These are phyloP conservation scores for Elsinoe perseae DNA, from an alignment of 2,329 filamentous ascomycete species.

Conservation along the genomic window DNA sequence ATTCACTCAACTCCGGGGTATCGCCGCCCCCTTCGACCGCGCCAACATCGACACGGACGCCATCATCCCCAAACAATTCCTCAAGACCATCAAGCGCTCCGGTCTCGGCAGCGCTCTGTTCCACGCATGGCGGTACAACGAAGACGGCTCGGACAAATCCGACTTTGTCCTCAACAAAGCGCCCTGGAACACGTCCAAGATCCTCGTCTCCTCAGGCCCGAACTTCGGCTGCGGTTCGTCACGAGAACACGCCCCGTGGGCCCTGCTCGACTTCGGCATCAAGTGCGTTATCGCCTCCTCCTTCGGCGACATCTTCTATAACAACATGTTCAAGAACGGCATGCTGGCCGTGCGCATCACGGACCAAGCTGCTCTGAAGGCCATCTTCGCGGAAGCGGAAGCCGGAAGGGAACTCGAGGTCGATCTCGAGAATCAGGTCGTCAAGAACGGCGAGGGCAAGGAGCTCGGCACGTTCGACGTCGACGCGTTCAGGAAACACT, in stretches of 20 bases:
- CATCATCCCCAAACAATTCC: conserved; percentile 98
- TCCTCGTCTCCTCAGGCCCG: conserved; percentile 79
- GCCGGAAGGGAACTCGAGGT: conserved; percentile 81
- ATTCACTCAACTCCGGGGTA: conserved; percentile 76
- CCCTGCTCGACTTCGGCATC: conserved; percentile 92
- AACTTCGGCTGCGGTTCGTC: conserved; percentile 95
- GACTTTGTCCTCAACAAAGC: conserved; percentile 86
- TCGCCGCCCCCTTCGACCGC: conserved; percentile 78
- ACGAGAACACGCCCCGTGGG: conserved; percentile 95
- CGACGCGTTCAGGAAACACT: conserved; percentile 91
- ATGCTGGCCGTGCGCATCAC: conserved; percentile 82
- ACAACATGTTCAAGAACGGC: conserved; percentile 99
- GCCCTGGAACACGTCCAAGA: conserved; percentile 75
- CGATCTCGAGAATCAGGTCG: conserved; percentile 74
- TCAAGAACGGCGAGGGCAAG: conserved; percentile 67
- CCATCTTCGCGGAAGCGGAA: conserved; percentile 67
- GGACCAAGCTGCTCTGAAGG: conserved; percentile 57
- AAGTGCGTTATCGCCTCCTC: conserved; percentile 86
- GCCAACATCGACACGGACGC: conserved; percentile 97
- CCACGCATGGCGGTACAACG: conserved; percentile 70
- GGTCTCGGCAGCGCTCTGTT: conserved; percentile 86
- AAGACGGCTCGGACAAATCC: conserved; percentile 61
- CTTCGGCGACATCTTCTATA: conserved; percentile 92
- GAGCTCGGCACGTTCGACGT: conserved; percentile 75
- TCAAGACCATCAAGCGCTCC: conserved; percentile 98